A percentile compares a stretch with the other conserved stretches of the same genome.
phyloP scores from a whole-genome alignment of 1,139 yeast species.

The Candida pseudoviswanathii region DNA sequence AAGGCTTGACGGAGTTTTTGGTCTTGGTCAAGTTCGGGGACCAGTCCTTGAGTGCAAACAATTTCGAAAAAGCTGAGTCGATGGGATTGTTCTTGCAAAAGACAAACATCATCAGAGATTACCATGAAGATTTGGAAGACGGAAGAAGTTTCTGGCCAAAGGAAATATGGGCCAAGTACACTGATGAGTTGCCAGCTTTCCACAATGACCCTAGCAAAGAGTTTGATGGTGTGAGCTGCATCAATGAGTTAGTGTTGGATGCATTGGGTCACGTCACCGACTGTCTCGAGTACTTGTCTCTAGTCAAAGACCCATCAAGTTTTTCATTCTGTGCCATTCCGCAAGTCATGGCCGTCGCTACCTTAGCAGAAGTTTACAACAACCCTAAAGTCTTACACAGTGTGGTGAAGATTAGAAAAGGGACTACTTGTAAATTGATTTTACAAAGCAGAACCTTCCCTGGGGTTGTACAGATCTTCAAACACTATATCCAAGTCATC shows the following conservation, averaged over 20 bases:
- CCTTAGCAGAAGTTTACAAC: conserved; percentile 82
- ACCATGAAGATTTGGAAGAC: conserved; percentile 87
- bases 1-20: conserved; percentile 84
- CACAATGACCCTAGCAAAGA: conserved; percentile 41
- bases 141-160: conserved; percentile 97
- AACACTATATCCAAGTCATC: conserved; percentile 69
- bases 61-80: conserved; percentile 66
- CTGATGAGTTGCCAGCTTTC: conserved; percentile 64
- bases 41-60: conserved; percentile 47
- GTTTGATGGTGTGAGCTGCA: conserved; percentile 66
- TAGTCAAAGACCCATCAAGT: conserved; percentile 77
- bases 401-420: conserved; percentile 88
- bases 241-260: conserved; percentile 79
- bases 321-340: conserved; percentile 97
- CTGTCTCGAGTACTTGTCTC: conserved; percentile 73
- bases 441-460: conserved; percentile 71
- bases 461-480: conserved; percentile 76
- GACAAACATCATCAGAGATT: conserved; percentile 94
- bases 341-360: conserved; percentile 98
- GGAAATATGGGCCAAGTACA: conserved; percentile 87
- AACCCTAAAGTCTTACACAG: conserved; percentile 71
- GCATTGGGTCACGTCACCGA: conserved; percentile 79
- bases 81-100: conserved; percentile 97
- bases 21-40: conserved; percentile 69
- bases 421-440: conserved; percentile 82